These are phyloP conservation scores for Aspergillus steynii DNA, from an alignment of 495 filamentous ascomycete species.

Conservation along the genomic window DNA sequence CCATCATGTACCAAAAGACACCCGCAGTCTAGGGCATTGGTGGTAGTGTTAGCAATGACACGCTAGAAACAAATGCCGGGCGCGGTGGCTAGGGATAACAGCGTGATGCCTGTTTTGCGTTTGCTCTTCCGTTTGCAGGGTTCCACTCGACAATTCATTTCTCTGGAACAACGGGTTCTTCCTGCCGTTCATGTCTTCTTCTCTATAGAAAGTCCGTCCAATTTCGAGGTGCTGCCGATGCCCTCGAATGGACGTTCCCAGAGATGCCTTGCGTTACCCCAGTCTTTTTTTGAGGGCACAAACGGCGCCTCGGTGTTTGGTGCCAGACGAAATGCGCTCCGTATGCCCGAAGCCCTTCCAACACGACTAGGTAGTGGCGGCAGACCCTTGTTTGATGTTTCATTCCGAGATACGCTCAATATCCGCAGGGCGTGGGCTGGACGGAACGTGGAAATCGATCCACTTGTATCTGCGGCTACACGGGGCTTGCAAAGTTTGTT, in stretches of 20 bases:
- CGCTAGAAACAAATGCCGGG: background rate
- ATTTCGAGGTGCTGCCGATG: background rate
- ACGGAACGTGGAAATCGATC: too few relatives aligned
- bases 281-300: background rate
- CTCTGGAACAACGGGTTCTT: constrained; percentile 2
- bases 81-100: background rate
- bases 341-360: too few relatives aligned
- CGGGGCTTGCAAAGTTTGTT: too few relatives aligned
- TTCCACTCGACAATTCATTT: too few relatives aligned
- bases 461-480: too few relatives aligned
- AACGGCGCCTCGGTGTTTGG: background rate
- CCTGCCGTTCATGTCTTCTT: background rate
- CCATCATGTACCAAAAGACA: constrained; percentile 5
- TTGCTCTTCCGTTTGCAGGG: background rate
- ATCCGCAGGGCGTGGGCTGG: too few relatives aligned
- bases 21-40: constrained; percentile 1
- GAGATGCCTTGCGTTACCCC: background rate
- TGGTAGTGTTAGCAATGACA: background rate
- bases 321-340: background rate
- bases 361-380: too few relatives aligned
- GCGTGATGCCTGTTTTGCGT: background rate
- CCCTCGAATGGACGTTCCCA: background rate
- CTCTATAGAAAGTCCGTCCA: constrained; percentile 1
- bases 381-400: too few relatives aligned
- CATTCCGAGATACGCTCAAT: too few relatives aligned